Percentiles rank a stretch among this genome's conserved stretches.
Conservation (phyloP, 1,284 basidiomycete species). For the Ganoderma boninense region DNA sequence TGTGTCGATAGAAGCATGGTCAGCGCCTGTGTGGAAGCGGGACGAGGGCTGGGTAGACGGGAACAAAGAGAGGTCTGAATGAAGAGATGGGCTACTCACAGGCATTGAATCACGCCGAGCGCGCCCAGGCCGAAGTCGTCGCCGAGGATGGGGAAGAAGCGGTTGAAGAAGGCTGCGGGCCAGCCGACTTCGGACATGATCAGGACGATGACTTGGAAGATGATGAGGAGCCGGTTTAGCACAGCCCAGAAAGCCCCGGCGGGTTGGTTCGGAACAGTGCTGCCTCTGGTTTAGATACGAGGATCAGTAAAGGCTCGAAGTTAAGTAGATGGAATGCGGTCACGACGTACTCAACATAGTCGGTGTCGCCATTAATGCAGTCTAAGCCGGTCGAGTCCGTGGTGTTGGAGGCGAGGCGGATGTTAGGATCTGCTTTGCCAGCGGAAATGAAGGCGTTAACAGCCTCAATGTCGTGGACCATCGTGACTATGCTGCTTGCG, state of each 20-base stretch:
- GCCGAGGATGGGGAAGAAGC: slow-evolving; percentile 87
- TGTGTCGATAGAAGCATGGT: neutral
- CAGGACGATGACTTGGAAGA: slow-evolving; percentile 82
- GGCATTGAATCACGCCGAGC: slow-evolving; percentile 84
- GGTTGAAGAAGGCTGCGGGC: slow-evolving; percentile 79
- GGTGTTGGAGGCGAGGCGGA: slow-evolving; percentile 32
- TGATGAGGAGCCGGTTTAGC: slow-evolving; percentile 83
- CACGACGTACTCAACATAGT: slow-evolving; percentile 76
- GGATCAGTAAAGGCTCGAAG: slow-evolving; percentile 6
- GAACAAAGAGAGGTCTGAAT: neutral
- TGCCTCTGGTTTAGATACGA: slow-evolving; percentile 54
- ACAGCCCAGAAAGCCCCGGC: slow-evolving; percentile 92
- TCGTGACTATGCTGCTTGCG: slow-evolving; percentile 81
- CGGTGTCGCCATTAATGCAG: slow-evolving; percentile 58
- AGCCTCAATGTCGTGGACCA: slow-evolving; percentile 82
- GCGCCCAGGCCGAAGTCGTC: slow-evolving; percentile 84
- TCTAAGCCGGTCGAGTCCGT: slow-evolving; percentile 45
- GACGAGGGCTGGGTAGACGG: neutral
- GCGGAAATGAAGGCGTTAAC: slow-evolving; percentile 65
- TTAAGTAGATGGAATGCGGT: slow-evolving; percentile 15
- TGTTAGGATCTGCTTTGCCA: slow-evolving; percentile 18
- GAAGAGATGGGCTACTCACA: slow-evolving; percentile 40
- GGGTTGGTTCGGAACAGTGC: slow-evolving; percentile 89
- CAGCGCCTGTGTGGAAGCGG: neutral
- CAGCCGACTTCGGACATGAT: slow-evolving; percentile 84